These are phyloP conservation scores for Nakaseomyces delphensis DNA, from an alignment of 1,139 yeast genomes.

Conservation along the genomic window DNA sequence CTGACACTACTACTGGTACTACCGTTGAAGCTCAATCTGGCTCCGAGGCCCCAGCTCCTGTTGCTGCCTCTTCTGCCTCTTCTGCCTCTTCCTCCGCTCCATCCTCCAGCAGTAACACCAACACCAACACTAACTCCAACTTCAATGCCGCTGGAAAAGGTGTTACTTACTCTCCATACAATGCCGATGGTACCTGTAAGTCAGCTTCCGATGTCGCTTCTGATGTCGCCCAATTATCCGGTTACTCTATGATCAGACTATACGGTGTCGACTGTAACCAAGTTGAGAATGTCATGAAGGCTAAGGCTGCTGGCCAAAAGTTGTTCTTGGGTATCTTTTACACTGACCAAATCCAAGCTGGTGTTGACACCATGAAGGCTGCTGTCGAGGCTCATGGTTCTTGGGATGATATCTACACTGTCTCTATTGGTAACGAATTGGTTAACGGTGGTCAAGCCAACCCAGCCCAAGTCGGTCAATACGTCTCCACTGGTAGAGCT, in stretches of 20 bases:
- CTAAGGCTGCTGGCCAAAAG: slow-evolving; percentile 53
- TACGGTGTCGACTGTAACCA: slow-evolving; percentile 81
- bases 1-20: slow-evolving; percentile 43
- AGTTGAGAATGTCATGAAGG: slow-evolving; percentile 59
- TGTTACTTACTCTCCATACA: slow-evolving; percentile 78
- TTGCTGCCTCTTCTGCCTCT: slow-evolving; percentile 29
- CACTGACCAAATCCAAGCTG: slow-evolving; percentile 46
- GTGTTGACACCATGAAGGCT: slow-evolving; percentile 42
- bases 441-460: slow-evolving; percentile 62
- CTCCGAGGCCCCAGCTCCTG: slow-evolving; percentile 21
- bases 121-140: slow-evolving; percentile 13
- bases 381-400: slow-evolving; percentile 50
- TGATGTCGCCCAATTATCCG: slow-evolving; percentile 49
- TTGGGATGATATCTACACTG: slow-evolving; percentile 66
- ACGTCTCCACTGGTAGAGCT: slow-evolving; percentile 47
- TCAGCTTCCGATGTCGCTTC: slow-evolving; percentile 46
- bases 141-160: slow-evolving; percentile 42
- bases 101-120: slow-evolving; percentile 44
- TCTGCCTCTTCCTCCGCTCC: slow-evolving; percentile 29
- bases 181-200: slow-evolving; percentile 65
- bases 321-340: slow-evolving; percentile 63
- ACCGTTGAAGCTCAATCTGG: slow-evolving; percentile 36
- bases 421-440: slow-evolving; percentile 72
- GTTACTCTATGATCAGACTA: slow-evolving; percentile 56
- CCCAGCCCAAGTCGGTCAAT: slow-evolving; percentile 45